phyloP scores from a whole-genome alignment of 352 stramenopile genomes.

The Bremia lactucae region DNA sequence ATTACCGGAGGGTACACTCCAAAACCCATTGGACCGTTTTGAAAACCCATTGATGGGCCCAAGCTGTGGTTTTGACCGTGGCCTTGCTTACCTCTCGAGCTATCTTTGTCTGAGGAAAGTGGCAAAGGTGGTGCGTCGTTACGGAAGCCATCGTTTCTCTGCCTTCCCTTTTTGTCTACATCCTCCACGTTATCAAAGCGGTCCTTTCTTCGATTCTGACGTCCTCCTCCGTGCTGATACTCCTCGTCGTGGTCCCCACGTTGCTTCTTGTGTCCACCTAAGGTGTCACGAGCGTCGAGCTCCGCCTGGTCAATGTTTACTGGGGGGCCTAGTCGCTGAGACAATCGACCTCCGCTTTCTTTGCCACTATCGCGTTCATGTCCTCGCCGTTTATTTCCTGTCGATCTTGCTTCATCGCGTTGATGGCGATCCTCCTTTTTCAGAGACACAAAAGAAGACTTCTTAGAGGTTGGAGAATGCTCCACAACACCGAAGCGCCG shows the following conservation, averaged over 20 bases:
- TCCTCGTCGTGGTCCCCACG: slow-evolving; percentile 24
- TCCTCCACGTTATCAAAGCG: slow-evolving; percentile 21
- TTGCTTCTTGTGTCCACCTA: slow-evolving; percentile 50
- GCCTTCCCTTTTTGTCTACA: slow-evolving; percentile 12
- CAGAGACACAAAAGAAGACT: slow-evolving; percentile 8
- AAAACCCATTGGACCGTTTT: slow-evolving; percentile 52
- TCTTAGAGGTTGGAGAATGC: slow-evolving; percentile 23
- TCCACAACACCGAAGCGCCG: slow-evolving; percentile 61
- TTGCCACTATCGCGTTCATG: slow-evolving; percentile 13
- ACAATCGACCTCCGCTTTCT: slow-evolving; percentile 21
- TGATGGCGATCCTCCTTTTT: slow-evolving; percentile 11
- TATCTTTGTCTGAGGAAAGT: slow-evolving; percentile 15
- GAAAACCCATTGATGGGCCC: slow-evolving; percentile 40
- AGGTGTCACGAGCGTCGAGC: slow-evolving; percentile 53
- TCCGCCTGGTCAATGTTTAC: slow-evolving; percentile 75
- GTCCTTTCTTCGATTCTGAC: slow-evolving; percentile 15
- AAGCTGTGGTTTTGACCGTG: slow-evolving; percentile 18
- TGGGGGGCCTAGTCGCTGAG: slow-evolving; percentile 48
- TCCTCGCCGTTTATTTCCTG: slow-evolving; percentile 19
- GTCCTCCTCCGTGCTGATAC: slow-evolving; percentile 14
- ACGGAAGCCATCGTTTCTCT: slow-evolving; percentile 15
- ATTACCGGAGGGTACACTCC: slow-evolving; percentile 50
- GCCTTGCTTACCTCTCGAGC: slow-evolving; percentile 13
- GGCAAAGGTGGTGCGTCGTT: slow-evolving; percentile 22
- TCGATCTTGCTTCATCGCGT: slow-evolving; percentile 13